phyloP scores from a whole-genome alignment of 352 stramenopile species.

The Phytopythium delawarense region DNA sequence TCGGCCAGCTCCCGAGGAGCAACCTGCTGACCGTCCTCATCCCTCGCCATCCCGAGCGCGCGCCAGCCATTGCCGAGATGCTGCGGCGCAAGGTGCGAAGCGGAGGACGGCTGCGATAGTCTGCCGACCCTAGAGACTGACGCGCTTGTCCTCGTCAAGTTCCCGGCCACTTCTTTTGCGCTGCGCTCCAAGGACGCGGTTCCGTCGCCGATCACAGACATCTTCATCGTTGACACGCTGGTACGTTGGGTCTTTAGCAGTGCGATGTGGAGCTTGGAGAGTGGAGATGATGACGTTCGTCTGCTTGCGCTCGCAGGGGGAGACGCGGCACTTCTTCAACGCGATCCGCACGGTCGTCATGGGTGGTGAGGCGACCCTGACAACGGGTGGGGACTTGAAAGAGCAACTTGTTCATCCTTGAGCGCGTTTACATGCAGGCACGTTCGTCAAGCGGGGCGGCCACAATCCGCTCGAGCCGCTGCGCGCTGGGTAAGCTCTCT shows the following conservation, averaged over 20 bases:
- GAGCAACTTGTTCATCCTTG: background rate
- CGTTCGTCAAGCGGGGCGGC: conserved; percentile 53
- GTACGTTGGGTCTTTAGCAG: conserved; percentile 18
- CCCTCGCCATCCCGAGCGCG: conserved; percentile 52
- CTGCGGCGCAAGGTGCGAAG: conserved; percentile 25
- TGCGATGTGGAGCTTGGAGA: background rate
- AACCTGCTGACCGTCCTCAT: conserved; percentile 48
- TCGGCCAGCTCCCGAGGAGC: conserved; percentile 3
- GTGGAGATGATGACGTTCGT: background rate
- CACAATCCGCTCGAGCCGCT: conserved; percentile 79
- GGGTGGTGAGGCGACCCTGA: conserved; percentile 29
- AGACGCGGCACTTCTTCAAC: conserved; percentile 54
- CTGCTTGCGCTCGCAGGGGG: conserved; percentile 26
- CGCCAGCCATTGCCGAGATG: conserved; percentile 25
- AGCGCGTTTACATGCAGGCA: conserved; percentile 18
- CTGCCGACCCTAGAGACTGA: too few relatives aligned
- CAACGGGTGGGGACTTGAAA: too few relatives aligned
- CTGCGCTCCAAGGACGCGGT: conserved; percentile 29
- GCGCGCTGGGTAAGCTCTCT: conserved; percentile 34
- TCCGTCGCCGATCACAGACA: conserved; percentile 18
- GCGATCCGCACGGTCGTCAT: conserved; percentile 51
- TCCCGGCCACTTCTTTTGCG: conserved; percentile 29
- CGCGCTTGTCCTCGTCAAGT: conserved; percentile 15
- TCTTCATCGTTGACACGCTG: conserved; percentile 74
- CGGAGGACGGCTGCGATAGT: background rate